Base-by-base conservation (phyloP, 768 basidiomycete species). In the Paxillus rubicundulus region DNA sequence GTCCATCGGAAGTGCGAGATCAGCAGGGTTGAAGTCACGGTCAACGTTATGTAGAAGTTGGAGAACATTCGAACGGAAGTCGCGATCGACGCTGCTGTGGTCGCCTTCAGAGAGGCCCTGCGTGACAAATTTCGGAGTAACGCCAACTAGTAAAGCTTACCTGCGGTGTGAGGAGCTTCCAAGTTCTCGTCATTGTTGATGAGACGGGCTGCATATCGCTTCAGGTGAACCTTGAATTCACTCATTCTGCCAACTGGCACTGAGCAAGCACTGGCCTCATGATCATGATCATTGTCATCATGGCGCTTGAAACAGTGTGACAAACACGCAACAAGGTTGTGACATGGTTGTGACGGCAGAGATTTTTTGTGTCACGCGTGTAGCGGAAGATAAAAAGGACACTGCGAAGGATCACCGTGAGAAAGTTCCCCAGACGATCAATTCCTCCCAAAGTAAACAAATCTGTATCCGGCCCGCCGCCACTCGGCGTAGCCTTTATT, bases 351-450 rank as follows among this genome's bases (percentile, higher is more conserved):
- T 75, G 74, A 75, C 74, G n/a, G 51, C 46, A 50, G 62, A 45
- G 60, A 71, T 66, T 70, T 64, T 64, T 59, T 40, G 67, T 30
- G 74, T 76, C 74, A 76, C 74, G 63, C 64, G 59, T 61, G 62
- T 55, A 57, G 24, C 73, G 75, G 12, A 77, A 77, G 80, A 80
- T 84, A 84, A 82, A 84, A 83, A 83, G 74, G 79, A 78, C 77
- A 73, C 71, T 65, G 69, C 66, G 60, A 70, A 69, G 63, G 61
- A 62, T 65, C 70, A 67, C 57, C 70, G 72, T 74, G 74, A 74
- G 75, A 76, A 79, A 76, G 74, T 66, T 74, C 79, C 81, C 82
- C 70, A 69, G 68, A 70, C 68, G 68, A 70, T 70, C 70, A 70
- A 68, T 69, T 64, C 58, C 68, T 62, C 75, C 74, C 75, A 74